Evolutionary conservation across 371 early-diverging fungal genomes (phyloP), one percentile per base, ranked within the genome.

Genomic region (Blakeslea trispora): DNA sequence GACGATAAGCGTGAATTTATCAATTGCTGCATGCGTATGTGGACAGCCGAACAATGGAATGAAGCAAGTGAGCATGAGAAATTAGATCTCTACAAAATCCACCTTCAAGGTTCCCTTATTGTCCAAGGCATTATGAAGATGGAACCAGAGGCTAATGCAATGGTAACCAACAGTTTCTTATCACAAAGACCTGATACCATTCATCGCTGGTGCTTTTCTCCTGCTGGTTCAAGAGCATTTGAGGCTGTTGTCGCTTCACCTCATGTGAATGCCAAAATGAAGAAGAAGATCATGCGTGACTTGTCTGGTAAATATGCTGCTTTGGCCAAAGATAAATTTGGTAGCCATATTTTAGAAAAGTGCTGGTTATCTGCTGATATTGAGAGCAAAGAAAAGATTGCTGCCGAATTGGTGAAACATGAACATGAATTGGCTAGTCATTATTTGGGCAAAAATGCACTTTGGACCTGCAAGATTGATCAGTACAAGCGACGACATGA

Each of bases 381-480:
- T n/a, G 79, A 82, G 21, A 70, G 79, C 61, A 92, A 89, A 66
- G 78, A 74, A 63, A 54, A 54, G 53, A 94, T 94, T 60, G 88
- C 88, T 5, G 56, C 66, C 11, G 91, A 93, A 57, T 65, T 94
- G 11, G 58, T 85, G 22, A 74, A 77, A 40, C 66, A 75, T 34
- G 81, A 86, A 53, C 69, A 75, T 22, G 74, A 72, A 13, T 65
- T 91, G 21, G 68, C 81, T 31, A 72, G 82, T 34, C 85, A 84
- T 64, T 82, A 81, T 64, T 78, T 87, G 57, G 94, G 91, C 48
- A 84, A 86, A 59, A 84, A 86, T 65, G 81, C 89, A 21, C 73
- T 88, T 31, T 85, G 91, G 66, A 91, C 92, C 59, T 92, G 89
- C 71, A 77, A 81, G 37, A 84, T 91, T 46, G 92, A 91, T 45